Conservation (phyloP, 2,329 filamentous ascomycete species). For the Chalaropsis thielavioides region DNA sequence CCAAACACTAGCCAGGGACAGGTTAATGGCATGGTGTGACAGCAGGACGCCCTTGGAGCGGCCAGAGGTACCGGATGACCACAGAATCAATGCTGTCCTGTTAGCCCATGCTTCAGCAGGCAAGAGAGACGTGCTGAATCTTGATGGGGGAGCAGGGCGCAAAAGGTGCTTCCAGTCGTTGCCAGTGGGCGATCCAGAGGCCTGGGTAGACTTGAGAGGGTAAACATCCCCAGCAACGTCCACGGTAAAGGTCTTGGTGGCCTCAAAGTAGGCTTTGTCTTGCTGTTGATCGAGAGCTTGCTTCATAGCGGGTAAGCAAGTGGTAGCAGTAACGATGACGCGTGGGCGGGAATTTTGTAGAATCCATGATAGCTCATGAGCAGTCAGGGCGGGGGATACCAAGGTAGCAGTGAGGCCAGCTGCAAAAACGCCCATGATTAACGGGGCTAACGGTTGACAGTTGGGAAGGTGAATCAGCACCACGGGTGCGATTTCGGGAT, state of each 20-base stretch:
- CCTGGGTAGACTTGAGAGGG: constrained; percentile 20
- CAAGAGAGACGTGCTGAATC: constrained; percentile 1
- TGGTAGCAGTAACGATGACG: constrained; percentile 26
- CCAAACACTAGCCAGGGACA: constrained; percentile 38
- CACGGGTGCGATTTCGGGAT: constrained; percentile 29
- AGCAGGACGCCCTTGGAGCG: constrained; percentile 62
- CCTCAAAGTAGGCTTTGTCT: constrained; percentile 24
- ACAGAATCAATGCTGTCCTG: constrained; percentile 40
- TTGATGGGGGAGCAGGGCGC: constrained; percentile 20
- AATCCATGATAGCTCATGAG: constrained; percentile 29
- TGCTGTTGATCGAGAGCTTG: constrained; percentile 25
- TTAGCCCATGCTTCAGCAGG: constrained; percentile 26
- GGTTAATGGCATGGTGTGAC: constrained; percentile 50
- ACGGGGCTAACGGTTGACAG: constrained; percentile 27
- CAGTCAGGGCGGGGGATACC: constrained; percentile 28
- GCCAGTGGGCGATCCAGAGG: not conserved
- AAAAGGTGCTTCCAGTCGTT: constrained; percentile 48
- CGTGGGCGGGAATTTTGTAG: constrained; percentile 28
- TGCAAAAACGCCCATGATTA: constrained; percentile 28
- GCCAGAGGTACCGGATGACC: constrained; percentile 52
- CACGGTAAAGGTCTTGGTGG: constrained; percentile 47
- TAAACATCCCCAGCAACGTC: constrained; percentile 26
- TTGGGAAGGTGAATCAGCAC: constrained; percentile 32
- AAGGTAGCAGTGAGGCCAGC: constrained; percentile 29
- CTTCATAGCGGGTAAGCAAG: constrained; percentile 24